Percentiles rank a stretch among this genome's conserved stretches.
These are phyloP conservation scores for Aspergillus phoenicis DNA, from an alignment of 2,329 filamentous ascomycete species.

Conservation along the genomic window DNA sequence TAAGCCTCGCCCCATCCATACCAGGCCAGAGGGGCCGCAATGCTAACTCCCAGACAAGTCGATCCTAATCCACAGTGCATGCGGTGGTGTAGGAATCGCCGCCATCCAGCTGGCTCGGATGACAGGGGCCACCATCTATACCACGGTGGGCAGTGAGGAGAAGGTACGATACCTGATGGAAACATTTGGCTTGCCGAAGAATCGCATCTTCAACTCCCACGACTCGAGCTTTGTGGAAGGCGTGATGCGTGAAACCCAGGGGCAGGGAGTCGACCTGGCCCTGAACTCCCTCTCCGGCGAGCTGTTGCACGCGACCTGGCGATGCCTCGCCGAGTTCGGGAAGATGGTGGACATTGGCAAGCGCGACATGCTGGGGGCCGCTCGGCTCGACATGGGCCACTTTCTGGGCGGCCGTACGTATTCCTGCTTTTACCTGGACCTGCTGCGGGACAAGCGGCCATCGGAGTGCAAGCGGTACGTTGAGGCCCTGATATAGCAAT, in stretches of 20 bases:
- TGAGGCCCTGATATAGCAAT: too few species aligned
- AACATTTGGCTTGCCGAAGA: conserved; percentile 14
- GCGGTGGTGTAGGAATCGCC: conserved; percentile 9
- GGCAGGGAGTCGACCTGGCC: conserved; percentile 26
- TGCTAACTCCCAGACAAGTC: not conserved
- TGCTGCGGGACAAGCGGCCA: conserved; percentile 2
- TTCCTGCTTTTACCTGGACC: conserved; percentile 18
- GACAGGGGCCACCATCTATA: conserved; percentile 13
- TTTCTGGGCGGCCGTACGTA: conserved; percentile 14
- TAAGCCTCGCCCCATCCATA: not conserved
- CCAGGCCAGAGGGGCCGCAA: too few species aligned
- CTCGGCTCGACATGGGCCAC: conserved; percentile 17
- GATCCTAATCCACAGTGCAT: conserved; percentile 15
- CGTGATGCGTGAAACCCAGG: conserved; percentile 21
- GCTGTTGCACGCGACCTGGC: conserved; percentile 8
- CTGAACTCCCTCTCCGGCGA: conserved; percentile 15
- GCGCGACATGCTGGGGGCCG: conserved; percentile 16
- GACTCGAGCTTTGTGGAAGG: conserved; percentile 18
- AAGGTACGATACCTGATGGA: conserved; percentile 18
- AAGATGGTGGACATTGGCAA: conserved; percentile 25
- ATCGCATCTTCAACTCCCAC: conserved; percentile 28
- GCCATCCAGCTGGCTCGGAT: conserved; percentile 15
- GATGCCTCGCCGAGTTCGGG: conserved; percentile 26
- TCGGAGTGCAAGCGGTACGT: not conserved
- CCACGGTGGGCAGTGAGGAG: conserved; percentile 22